Percentiles rank a stretch among this genome's conserved stretches.
These are phyloP conservation scores for Candida berthetii DNA, from an alignment of 805 yeast genomes.

Conservation along the genomic window DNA sequence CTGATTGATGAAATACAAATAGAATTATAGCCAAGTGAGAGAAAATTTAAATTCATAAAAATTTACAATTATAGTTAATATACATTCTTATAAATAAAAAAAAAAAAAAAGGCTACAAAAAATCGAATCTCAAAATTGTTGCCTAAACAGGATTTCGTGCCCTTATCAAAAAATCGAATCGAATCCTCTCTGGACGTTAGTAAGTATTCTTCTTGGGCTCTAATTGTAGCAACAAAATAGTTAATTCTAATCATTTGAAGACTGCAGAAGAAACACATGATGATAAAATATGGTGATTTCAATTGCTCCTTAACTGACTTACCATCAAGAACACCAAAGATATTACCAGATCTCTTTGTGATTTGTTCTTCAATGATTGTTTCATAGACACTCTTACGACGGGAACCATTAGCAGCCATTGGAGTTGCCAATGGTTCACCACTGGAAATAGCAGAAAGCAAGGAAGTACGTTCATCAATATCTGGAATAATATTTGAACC, in stretches of 20 bases:
- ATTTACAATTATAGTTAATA: too few species aligned
- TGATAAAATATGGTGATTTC: slow-evolving; percentile 59
- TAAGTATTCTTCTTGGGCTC: slow-evolving; percentile 74
- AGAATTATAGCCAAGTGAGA: too few species aligned
- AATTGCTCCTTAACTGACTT: slow-evolving; percentile 42
- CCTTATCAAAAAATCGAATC: too few species aligned
- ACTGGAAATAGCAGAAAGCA: slow-evolving; percentile 15
- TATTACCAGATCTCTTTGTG: slow-evolving; percentile 42
- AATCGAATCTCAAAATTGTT: too few species aligned
- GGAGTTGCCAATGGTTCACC: slow-evolving; percentile 11
- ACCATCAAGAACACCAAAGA: slow-evolving; percentile 78
- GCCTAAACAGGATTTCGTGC: too few species aligned
- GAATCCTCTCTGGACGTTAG: too few species aligned
- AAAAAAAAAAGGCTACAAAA: too few species aligned
- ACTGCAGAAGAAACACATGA: slow-evolving; percentile 75
- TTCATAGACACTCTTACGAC: slow-evolving; percentile 56
- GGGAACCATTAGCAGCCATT: slow-evolving; percentile 14
- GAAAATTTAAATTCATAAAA: too few species aligned
- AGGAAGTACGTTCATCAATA: slow-evolving; percentile 27
- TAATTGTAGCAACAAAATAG: slow-evolving; percentile 86
- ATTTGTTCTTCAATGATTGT: slow-evolving; percentile 56
- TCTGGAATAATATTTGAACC: slow-evolving; percentile 40
- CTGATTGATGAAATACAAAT: too few species aligned
- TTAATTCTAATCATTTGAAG: slow-evolving; percentile 89
- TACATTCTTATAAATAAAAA: too few species aligned